Percentiles rank a stretch among this genome's conserved stretches.
These are phyloP conservation scores for Ceratonia siliqua DNA, from an alignment of 306 rosid genomes.

Conservation along the genomic window DNA sequence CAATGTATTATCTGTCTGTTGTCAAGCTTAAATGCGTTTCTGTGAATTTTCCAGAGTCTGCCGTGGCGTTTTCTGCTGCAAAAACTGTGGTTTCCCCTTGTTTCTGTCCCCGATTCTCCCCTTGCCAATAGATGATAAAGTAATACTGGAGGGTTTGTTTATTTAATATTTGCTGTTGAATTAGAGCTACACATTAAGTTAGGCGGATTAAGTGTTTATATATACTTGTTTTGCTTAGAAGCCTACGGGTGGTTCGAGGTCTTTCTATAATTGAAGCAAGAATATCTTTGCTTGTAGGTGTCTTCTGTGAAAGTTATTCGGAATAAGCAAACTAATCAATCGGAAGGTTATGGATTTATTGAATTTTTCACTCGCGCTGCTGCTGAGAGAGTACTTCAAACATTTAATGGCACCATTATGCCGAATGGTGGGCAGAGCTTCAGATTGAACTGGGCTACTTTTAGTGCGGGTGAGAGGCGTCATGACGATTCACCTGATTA, in stretches of 20 bases:
- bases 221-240: not conserved
- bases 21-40: not conserved
- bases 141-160: not conserved
- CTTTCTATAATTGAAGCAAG: not conserved
- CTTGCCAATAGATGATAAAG: not conserved
- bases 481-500: slow-evolving; percentile 84
- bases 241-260: not conserved
- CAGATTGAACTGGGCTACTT: slow-evolving; percentile 93
- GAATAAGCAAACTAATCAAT: slow-evolving; percentile 77
- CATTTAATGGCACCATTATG: slow-evolving; percentile 81
- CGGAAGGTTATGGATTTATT: slow-evolving; percentile 92
- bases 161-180: not conserved
- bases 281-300: slow-evolving; percentile 50
- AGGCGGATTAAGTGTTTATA: not conserved
- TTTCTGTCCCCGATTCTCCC: not conserved
- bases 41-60: not conserved
- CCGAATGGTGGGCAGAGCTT: slow-evolving; percentile 80
- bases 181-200: not conserved
- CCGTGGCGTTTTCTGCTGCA: not conserved
- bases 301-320: slow-evolving; percentile 75
- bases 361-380: slow-evolving; percentile 71
- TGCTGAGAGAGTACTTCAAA: slow-evolving; percentile 79
- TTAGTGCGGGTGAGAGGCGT: slow-evolving; percentile 78
- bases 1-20: not conserved
- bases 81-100: not conserved